Conservation (phyloP, 1,284 basidiomycete species). For the Testicularia cyperi region DNA sequence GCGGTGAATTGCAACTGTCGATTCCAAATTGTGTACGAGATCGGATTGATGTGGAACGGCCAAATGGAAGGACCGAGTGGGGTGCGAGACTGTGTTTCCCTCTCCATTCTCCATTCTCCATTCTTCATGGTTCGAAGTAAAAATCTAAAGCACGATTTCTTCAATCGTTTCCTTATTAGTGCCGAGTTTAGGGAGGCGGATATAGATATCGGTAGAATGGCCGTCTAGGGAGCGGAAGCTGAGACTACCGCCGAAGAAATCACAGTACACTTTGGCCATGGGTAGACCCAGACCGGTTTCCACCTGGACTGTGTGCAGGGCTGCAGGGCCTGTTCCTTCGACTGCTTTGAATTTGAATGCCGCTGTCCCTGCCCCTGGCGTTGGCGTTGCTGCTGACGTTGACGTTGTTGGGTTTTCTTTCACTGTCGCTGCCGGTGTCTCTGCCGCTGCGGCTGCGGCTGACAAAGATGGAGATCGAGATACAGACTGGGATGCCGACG, state of each 20-base stretch:
- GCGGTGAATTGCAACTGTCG: too few species aligned
- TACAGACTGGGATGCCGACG: too few species aligned
- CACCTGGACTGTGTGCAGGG: constrained; percentile 29
- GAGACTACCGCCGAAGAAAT: constrained; percentile 69
- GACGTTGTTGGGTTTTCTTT: too few species aligned
- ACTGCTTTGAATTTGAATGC: constrained; percentile 8
- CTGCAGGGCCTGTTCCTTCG: constrained; percentile 38
- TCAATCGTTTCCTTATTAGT: constrained; percentile 71
- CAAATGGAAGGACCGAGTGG: too few species aligned
- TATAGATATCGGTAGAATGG: constrained; percentile 24
- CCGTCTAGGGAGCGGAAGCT: constrained; percentile 80
- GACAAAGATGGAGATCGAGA: too few species aligned
- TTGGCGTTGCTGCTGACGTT: too few species aligned
- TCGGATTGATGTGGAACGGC: too few species aligned
- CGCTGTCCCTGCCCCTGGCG: too few species aligned
- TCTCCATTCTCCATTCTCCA: not conserved
- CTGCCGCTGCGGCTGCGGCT: too few species aligned
- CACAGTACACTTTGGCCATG: constrained; percentile 53
- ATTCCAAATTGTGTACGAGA: too few species aligned
- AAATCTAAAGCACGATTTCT: constrained; percentile 31
- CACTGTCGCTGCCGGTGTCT: too few species aligned
- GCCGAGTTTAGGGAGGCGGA: constrained; percentile 77
- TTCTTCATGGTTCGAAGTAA: not conserved
- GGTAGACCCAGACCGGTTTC: constrained; percentile 52
- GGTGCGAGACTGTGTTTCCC: not conserved